These are phyloP conservation scores for Colletotrichum noveboracense DNA, from an alignment of 2,329 filamentous ascomycete genomes.

Conservation along the genomic window DNA sequence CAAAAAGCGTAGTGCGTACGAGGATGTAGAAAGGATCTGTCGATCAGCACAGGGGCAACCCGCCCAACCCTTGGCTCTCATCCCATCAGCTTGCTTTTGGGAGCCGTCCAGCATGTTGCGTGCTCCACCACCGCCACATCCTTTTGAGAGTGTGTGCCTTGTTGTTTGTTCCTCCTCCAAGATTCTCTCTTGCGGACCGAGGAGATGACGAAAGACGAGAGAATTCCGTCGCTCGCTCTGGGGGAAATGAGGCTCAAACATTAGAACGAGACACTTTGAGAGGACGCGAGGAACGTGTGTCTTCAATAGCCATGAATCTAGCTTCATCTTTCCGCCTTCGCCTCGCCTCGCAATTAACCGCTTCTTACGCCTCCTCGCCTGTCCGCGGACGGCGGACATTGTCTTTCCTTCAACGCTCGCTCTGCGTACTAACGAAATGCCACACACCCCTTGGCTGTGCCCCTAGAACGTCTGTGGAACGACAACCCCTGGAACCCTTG, in stretches of 20 bases:
- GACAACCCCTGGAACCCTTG: neutral
- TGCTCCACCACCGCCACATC: neutral
- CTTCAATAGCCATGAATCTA: neutral
- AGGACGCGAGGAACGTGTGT: neutral
- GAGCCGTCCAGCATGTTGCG: neutral
- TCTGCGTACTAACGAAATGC: neutral
- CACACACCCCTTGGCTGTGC: neutral
- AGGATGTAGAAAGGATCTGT: slow-evolving; percentile 20
- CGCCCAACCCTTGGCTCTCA: slow-evolving; percentile 7
- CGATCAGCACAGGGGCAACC: slow-evolving; percentile 22
- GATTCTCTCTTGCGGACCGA: neutral
- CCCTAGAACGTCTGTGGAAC: slow-evolving; percentile 16
- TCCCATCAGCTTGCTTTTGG: slow-evolving; percentile 18
- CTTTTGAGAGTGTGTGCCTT: neutral
- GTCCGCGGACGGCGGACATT: neutral
- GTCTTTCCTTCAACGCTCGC: neutral
- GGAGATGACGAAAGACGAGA: neutral
- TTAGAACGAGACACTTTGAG: neutral
- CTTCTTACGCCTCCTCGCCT: neutral
- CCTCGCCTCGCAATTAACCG: neutral
- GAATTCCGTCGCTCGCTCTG: neutral
- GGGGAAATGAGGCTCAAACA: slow-evolving; percentile 18
- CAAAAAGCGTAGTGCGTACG: neutral
- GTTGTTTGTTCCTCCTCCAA: neutral
- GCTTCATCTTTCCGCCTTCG: neutral